A percentile compares a stretch with the other conserved stretches of the same genome.
These are phyloP conservation scores for Liriodendron chinense DNA, from an alignment of 164 flowering plant genomes.

Conservation along the genomic window DNA sequence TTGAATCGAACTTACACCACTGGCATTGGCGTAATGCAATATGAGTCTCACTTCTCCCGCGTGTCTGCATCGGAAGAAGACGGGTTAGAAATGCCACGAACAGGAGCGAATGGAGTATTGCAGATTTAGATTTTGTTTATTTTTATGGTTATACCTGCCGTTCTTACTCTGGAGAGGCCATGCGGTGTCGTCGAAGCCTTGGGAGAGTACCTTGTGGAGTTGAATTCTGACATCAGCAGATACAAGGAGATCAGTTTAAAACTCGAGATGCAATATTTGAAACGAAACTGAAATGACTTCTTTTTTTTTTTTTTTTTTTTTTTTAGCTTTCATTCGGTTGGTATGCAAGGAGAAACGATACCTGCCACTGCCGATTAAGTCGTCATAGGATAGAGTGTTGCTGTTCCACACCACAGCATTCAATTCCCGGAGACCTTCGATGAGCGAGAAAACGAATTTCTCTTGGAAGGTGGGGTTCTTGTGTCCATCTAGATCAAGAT, in stretches of 20 bases:
- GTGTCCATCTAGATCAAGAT: constrained; percentile 61
- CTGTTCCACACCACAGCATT: constrained; percentile 77
- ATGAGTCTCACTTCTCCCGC: constrained; percentile 84
- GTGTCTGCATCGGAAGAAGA: constrained; percentile 34
- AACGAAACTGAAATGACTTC: not conserved
- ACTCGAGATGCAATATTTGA: not conserved
- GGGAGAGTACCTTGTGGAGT: constrained; percentile 64
- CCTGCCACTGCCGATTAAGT: constrained; percentile 89
- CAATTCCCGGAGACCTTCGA: constrained; percentile 77
- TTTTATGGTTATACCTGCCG: constrained; percentile 47
- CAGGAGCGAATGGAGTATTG: no score
- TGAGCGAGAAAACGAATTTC: constrained; percentile 61
- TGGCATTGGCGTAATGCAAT: constrained; percentile 55
- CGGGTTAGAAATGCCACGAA: not conserved
- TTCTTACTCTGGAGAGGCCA: constrained; percentile 72
- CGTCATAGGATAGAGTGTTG: constrained; percentile 69
- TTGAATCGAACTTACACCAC: constrained; percentile 38
- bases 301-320: no score
- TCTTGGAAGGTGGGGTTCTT: constrained; percentile 84
- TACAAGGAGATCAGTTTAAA: not conserved
- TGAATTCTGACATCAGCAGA: constrained; percentile 49
- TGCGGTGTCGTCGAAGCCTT: constrained; percentile 71
- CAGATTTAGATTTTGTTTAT: not conserved
- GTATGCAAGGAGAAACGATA: constrained; percentile 19
- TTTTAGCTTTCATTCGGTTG: not conserved